Conservation (phyloP, 805 yeast species). For the Metschnikowia colocasiae region DNA sequence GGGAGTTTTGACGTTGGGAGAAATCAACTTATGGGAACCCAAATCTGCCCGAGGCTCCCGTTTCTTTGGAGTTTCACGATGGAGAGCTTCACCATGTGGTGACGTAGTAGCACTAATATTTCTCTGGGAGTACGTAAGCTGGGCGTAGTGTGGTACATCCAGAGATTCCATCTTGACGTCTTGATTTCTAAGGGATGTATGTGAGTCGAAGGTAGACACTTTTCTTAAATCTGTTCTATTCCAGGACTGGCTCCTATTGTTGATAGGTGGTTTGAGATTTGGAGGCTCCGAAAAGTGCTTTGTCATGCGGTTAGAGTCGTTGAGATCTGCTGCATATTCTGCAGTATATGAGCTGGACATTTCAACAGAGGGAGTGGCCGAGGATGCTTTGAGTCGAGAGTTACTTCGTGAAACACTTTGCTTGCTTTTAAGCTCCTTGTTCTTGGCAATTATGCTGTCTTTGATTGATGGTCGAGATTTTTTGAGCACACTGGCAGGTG, state of each 20-base stretch:
- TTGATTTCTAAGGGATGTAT: neutral
- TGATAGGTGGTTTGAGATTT: neutral
- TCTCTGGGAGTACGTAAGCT: slow-evolving; percentile 13
- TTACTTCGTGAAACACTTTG: slow-evolving; percentile 18
- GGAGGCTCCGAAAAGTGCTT: slow-evolving; percentile 1
- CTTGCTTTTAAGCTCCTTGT: slow-evolving; percentile 33
- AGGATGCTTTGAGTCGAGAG: slow-evolving; percentile 16
- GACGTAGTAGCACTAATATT: neutral
- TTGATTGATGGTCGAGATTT: slow-evolving; percentile 45
- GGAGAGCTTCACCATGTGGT: neutral
- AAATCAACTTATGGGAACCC: neutral
- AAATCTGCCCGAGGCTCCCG: neutral
- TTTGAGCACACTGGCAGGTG: slow-evolving; percentile 5
- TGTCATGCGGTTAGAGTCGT: neutral
- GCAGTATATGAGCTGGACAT: neutral
- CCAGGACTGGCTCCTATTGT: neutral
- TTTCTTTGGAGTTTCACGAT: neutral
- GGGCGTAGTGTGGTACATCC: slow-evolving; percentile 14
- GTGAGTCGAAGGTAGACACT: neutral
- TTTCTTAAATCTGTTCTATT: neutral
- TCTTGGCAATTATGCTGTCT: slow-evolving; percentile 44
- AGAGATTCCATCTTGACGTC: neutral
- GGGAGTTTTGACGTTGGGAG: neutral
- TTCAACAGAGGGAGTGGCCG: neutral
- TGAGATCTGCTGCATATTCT: neutral